Evolutionary conservation across 2,329 filamentous ascomycete species (phyloP).

Genomic region (Ophiosphaerella herpotricha): DNA sequence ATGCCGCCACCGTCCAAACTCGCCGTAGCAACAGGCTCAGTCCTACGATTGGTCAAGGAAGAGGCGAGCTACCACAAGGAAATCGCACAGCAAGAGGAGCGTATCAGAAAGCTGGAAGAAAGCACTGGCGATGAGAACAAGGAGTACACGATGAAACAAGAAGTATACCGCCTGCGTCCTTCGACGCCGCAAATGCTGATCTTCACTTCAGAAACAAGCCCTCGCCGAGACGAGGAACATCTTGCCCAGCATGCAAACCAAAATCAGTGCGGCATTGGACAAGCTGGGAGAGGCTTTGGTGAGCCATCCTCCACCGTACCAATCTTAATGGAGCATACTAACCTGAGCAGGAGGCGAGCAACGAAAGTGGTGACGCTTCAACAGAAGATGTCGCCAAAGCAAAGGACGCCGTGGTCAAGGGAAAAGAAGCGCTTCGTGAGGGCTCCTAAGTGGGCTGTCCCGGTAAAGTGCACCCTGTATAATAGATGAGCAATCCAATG

Average conservation of each 20-base stretch:
- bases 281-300: constrained; percentile 80
- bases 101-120: constrained; percentile 69
- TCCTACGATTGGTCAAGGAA: constrained; percentile 87
- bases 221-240: constrained; percentile 87
- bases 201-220: constrained; percentile 66
- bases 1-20: constrained; percentile 82
- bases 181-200: constrained; percentile 7
- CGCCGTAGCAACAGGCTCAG: constrained; percentile 76
- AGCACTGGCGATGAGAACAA: constrained; percentile 71
- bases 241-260: constrained; percentile 71
- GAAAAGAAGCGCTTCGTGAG: constrained; percentile 46
- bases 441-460: constrained; percentile 16
- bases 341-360: constrained; percentile 46
- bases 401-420: constrained; percentile 47
- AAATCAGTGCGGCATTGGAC: constrained; percentile 71
- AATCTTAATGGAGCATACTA: constrained; percentile 1
- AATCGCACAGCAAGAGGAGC: constrained; percentile 72
- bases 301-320: constrained; percentile 41
- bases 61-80: constrained; percentile 90
- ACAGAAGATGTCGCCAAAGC: constrained; percentile 53
- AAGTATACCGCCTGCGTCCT: constrained; percentile 61
- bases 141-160: constrained; percentile 80
- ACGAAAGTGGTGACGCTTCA: constrained; percentile 45
- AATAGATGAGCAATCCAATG: background rate
- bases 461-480: background rate